Evolutionary conservation across 2,329 filamentous ascomycete species (phyloP).

Genomic region (Blastomyces emzantsi): DNA sequence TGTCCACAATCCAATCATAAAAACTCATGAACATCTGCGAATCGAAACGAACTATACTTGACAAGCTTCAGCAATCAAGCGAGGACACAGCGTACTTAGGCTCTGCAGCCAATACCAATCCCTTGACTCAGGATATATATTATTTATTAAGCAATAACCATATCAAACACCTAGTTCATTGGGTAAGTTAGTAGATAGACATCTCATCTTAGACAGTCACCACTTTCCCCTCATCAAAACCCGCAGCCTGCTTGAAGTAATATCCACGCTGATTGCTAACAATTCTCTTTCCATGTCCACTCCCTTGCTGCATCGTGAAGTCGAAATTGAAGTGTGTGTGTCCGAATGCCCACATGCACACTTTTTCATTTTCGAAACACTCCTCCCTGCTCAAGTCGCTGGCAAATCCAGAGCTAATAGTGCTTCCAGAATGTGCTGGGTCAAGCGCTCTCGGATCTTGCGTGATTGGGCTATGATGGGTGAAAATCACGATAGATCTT

Average conservation of each 20-base stretch:
- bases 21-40: no score
- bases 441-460: constrained; percentile 22
- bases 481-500: constrained; percentile 32
- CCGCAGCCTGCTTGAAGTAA: constrained; percentile 19
- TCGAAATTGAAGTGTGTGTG: constrained; percentile 43
- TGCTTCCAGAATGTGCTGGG: constrained; percentile 26
- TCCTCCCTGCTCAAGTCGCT: constrained; percentile 34
- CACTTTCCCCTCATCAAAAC: constrained; percentile 23
- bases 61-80: no score
- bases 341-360: constrained; percentile 41
- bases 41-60: no score
- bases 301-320: constrained; percentile 23
- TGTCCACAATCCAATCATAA: no score
- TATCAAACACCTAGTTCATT: no score
- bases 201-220: constrained; percentile 28
- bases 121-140: no score
- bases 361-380: constrained; percentile 33
- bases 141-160: no score
- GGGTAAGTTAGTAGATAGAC: no score
- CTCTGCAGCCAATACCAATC: no score
- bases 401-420: constrained; percentile 32
- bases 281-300: constrained; percentile 19
- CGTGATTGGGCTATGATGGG: constrained; percentile 30
- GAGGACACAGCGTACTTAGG: no score
- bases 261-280: constrained; percentile 29